Evolutionary conservation across 352 stramenopile genomes (phyloP), one percentile per base, ranked within the genome.

Genomic region (Phytophthora europaea): DNA sequence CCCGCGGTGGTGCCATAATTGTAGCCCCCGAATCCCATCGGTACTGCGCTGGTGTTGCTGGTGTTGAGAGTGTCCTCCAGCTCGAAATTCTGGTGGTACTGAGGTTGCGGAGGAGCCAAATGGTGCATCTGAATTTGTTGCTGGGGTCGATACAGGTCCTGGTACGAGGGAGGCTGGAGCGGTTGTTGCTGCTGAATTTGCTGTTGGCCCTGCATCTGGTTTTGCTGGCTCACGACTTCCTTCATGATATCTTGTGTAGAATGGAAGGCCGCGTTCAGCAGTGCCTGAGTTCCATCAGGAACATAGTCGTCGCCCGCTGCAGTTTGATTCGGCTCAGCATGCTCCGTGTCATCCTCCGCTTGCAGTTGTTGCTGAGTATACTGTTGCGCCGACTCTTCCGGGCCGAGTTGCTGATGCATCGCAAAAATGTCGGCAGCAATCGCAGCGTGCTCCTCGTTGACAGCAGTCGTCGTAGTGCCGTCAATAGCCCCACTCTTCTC

Each of bases 161-260:
- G 78, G 54, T 74, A 85, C 10, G 62, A 31, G 10, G 75, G 70
- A 33, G 78, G 78, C 45, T 81, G 70, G 48, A 79, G 36, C 16
- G 79, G 67, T 36, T 85, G 78, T 40, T 79, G 68, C 13, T 78
- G 77, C 26, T 80, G 72, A n/a, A 83, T 71, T 7, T 79, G 68
- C 9, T 86, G 78, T 2, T 84, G 70, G 6, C 77, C 68, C 38
- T 78, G 65, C 28, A 79, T 67, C 26, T 85, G 80, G 31, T 74
- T 79, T 57, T 90, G 78, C 33, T 84, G 77, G n/a, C 54, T 79
- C 65, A 88, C 82, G 22, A 89, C 83, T 38, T 91, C 83, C 15
- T 86, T 87, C 83, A 92, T 89, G n/a, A 92, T 88, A 36, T 93
- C 85, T 28, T 89, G 75, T 3, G 83, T 90, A n/a, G 85, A 91